Percentiles rank a stretch among this genome's conserved stretches.
These are phyloP conservation scores for Phaffia tasmanica DNA, from an alignment of 768 basidiomycete genomes.

Conservation along the genomic window DNA sequence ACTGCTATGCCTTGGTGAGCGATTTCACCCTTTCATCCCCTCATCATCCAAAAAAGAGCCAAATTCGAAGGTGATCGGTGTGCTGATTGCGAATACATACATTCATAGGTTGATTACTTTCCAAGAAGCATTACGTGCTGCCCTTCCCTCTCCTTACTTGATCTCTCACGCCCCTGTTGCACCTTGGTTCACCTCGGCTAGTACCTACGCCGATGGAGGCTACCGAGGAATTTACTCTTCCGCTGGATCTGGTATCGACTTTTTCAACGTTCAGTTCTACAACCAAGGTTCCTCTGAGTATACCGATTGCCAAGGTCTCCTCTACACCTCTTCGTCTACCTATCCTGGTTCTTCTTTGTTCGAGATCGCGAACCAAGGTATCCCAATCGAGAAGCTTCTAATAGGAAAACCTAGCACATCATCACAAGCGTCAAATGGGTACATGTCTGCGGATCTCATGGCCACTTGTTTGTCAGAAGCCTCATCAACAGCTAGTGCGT, in stretches of 20 bases:
- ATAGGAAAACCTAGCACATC: conserved; percentile 10
- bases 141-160: conserved; percentile 5
- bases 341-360: conserved; percentile 4
- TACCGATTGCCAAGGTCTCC: conserved; percentile 6
- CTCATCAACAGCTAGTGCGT: not conserved
- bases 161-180: conserved; percentile 9
- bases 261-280: conserved; percentile 10
- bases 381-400: not conserved
- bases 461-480: not conserved
- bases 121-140: not conserved
- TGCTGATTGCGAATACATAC: not conserved
- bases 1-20: conserved; percentile 3
- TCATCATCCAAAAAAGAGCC: not conserved
- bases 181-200: not conserved
- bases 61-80: not conserved
- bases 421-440: conserved; percentile 10
- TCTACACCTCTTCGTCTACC: not conserved
- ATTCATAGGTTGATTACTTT: conserved; percentile 3
- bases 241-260: conserved; percentile 5
- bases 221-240: conserved; percentile 4
- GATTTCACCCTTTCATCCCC: not conserved
- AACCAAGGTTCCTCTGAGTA: not conserved
- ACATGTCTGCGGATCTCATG: conserved; percentile 1
- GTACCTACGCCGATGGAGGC: conserved; percentile 2
- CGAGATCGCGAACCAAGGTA: conserved; percentile 3